Evolutionary conservation across 2,329 filamentous ascomycete species (phyloP), one percentile per base, ranked within the genome.

Genomic region (Curvularia spicifera): DNA sequence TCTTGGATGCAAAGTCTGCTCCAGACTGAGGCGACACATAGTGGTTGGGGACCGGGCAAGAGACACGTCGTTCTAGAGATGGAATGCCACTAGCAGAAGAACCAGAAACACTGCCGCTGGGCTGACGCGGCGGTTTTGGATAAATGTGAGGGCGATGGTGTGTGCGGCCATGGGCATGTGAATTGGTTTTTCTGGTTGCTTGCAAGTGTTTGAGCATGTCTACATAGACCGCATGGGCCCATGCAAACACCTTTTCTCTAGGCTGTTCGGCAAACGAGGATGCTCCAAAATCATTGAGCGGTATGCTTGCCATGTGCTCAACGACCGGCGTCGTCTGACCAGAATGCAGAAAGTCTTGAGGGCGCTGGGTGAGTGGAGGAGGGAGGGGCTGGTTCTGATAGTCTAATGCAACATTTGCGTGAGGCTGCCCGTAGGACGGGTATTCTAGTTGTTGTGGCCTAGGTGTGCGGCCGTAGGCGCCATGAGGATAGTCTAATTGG

Each of bases 101-200:
- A 22, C 58, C 65, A 22, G 79, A 81, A 53, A 83, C 81, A 63
- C 83, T 81, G 15, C 83, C 78, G 13, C 79, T 79, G 28, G 84
- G 83, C 64, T 86, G 83, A 45, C 83, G 82, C 18, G 86, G 86
- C 29, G 86, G 86, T 65, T 84, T 86, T 0, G 86, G 86, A 56
- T 85, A 88, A 50, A 88, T 87, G 58, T 80, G 83, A 3, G 85
- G 85, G 65, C 85, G 83, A 43, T 79, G 67, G 24, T 78, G 61
- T 39, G 80, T 79, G 22, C 79, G 76, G 24, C 77, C 78, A 53
- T 80, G 78, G 8, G 72, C 57, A 9, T 78, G 74, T 28, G 76
- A 69, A 56, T 74, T 76, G 28, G 73, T 68, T 48, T 78, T 80
- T 18, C 79, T 71, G 4, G 78, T 80, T 26, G 79, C 78, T 57